Evolutionary conservation across 2,329 filamentous ascomycete genomes (phyloP).

Genomic region (Fusarium scirpi): DNA sequence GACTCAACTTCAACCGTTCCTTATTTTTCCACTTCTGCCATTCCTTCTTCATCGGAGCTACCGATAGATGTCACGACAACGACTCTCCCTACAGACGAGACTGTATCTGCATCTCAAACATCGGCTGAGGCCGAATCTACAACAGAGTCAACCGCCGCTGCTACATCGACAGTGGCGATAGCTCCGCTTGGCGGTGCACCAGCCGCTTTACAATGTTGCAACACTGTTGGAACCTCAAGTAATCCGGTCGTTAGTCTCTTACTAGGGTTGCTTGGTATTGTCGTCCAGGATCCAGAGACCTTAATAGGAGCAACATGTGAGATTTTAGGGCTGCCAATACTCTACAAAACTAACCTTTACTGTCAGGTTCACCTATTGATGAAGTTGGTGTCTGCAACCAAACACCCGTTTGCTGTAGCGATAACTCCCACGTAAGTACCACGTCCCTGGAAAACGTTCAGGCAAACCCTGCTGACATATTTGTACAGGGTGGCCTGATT

Average conservation of each 20-base stretch:
- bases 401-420: background rate
- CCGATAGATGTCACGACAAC: background rate
- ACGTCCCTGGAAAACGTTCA: too few species aligned
- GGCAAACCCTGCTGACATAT: too few species aligned
- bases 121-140: background rate
- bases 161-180: background rate
- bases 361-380: background rate
- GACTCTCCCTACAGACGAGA: background rate
- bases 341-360: background rate
- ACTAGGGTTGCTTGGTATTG: background rate
- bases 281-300: background rate
- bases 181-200: background rate
- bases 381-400: background rate
- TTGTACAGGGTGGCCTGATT: background rate
- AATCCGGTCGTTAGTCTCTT: background rate
- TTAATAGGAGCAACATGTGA: background rate
- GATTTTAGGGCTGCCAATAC: fast-evolving
- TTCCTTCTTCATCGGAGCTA: background rate
- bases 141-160: background rate
- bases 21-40: background rate
- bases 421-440: background rate
- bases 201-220: background rate
- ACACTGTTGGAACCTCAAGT: background rate
- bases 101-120: background rate
- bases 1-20: background rate